A percentile compares a stretch with the other conserved stretches of the same genome.
These are phyloP conservation scores for Aspergillus pseudoviridinutans DNA, from an alignment of 2,329 filamentous ascomycete species.

Conservation along the genomic window DNA sequence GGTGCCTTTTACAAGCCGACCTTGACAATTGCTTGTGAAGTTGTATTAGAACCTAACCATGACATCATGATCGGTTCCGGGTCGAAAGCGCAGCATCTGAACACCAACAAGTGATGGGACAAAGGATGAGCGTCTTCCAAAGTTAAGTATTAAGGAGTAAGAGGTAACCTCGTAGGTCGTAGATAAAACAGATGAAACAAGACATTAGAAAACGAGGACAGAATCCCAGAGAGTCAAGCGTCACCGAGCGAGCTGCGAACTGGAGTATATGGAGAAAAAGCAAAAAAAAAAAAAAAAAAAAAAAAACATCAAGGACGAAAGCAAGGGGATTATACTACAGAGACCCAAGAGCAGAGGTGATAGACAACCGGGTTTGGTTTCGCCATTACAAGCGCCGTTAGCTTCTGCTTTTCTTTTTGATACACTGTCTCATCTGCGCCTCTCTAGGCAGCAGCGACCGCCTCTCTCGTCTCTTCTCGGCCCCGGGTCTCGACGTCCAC, in stretches of 20 bases:
- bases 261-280: neutral
- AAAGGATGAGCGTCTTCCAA: neutral
- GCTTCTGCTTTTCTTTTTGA: conserved; percentile 2
- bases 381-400: neutral
- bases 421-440: neutral
- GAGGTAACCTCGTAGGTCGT: neutral
- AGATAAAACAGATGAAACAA: neutral
- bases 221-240: conserved; percentile 3
- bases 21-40: neutral
- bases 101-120: neutral
- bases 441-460: conserved; percentile 17
- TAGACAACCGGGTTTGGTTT: neutral
- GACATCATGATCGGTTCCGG: neutral
- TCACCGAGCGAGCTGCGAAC: neutral
- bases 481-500: conserved; percentile 32
- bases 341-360: neutral
- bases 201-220: neutral
- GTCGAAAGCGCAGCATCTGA: neutral
- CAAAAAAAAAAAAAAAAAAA: neutral
- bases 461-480: conserved; percentile 34
- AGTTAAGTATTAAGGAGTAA: neutral
- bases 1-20: neutral
- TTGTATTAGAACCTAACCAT: neutral
- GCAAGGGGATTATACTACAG: neutral
- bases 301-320: neutral